phyloP scores from a whole-genome alignment of 495 filamentous ascomycete genomes.

The Pseudevernia furfuracea region DNA sequence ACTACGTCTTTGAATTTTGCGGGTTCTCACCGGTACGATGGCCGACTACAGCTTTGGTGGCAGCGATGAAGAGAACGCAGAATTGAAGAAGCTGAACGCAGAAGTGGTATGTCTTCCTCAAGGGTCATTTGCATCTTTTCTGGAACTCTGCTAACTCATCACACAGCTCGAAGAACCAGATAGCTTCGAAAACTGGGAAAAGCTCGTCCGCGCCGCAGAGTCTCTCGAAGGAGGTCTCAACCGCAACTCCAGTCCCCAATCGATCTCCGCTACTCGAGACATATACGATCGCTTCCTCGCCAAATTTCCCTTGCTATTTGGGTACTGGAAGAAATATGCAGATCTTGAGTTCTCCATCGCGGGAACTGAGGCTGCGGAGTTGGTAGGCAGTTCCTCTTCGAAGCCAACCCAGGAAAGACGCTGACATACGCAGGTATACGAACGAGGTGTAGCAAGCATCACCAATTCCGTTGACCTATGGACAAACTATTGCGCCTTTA shows the following conservation, averaged over 20 bases:
- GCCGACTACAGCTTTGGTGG: conserved; percentile 62
- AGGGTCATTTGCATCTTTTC: neutral
- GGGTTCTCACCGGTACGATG: conserved; percentile 28
- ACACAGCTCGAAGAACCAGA: conserved; percentile 64
- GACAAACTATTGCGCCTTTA: conserved; percentile 96
- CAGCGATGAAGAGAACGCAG: conserved; percentile 76
- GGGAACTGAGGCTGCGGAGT: conserved; percentile 93
- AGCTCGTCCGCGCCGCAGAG: conserved; percentile 75
- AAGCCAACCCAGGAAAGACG: neutral
- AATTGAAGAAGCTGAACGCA: conserved; percentile 67
- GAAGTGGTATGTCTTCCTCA: conserved; percentile 61
- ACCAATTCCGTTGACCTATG: conserved; percentile 90
- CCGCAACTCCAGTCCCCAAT: conserved; percentile 90
- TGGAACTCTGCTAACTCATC: neutral
- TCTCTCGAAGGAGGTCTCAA: conserved; percentile 87
- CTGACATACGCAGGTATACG: conserved; percentile 65
- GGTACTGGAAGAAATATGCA: conserved; percentile 99
- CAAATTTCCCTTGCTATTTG: conserved; percentile 92
- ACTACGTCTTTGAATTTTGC: neutral
- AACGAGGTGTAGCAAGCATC: conserved; percentile 90
- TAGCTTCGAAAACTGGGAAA: conserved; percentile 93
- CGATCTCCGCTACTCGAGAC: conserved; percentile 74
- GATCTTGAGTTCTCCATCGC: conserved; percentile 95
- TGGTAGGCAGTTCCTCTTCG: conserved; percentile 50
- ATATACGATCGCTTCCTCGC: conserved; percentile 88